Percentiles rank a stretch among this genome's conserved stretches.
phyloP scores from a whole-genome alignment of 768 basidiomycete genomes.

The Vararia minispora region DNA sequence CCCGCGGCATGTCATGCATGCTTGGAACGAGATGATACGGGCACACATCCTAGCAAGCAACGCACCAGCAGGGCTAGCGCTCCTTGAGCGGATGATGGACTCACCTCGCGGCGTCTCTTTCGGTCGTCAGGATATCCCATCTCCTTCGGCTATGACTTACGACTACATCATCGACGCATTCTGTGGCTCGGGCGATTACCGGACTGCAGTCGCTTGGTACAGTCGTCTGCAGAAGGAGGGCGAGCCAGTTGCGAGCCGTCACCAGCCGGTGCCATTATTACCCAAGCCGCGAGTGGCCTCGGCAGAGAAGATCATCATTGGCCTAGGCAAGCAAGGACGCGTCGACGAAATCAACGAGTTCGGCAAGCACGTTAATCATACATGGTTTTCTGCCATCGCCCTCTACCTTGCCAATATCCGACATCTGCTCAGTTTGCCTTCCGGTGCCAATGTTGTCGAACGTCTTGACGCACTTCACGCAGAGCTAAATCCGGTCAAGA shows the following conservation, averaged over 20 bases:
- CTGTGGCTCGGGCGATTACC: constrained; percentile 44
- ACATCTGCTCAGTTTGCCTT: constrained; percentile 22
- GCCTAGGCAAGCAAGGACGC: constrained; percentile 36
- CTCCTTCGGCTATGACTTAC: constrained; percentile 53
- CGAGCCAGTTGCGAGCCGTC: constrained; percentile 23
- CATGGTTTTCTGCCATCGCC: constrained; percentile 22
- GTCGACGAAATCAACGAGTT: constrained; percentile 46
- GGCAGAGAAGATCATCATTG: constrained; percentile 51
- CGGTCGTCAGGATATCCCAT: constrained; percentile 33
- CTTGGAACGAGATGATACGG: constrained; percentile 72
- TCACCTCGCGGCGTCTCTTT: constrained; percentile 24
- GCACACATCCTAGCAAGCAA: constrained; percentile 57
- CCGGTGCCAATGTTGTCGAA: no score
- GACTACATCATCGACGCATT: constrained; percentile 57
- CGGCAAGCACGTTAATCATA: constrained; percentile 27
- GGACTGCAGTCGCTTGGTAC: constrained; percentile 64
- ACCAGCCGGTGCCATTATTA: constrained; percentile 30
- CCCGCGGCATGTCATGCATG: constrained; percentile 29
- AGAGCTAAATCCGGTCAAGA: constrained; percentile 6
- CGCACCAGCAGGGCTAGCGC: constrained; percentile 48
- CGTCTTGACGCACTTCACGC: no score
- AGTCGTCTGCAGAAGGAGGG: constrained; percentile 43
- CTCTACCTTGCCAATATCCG: constrained; percentile 33
- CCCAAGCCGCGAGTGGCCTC: constrained; percentile 41
- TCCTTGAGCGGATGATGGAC: constrained; percentile 66